Conservation (phyloP, 352 stramenopile species). For the Phytophthora rubi region DNA sequence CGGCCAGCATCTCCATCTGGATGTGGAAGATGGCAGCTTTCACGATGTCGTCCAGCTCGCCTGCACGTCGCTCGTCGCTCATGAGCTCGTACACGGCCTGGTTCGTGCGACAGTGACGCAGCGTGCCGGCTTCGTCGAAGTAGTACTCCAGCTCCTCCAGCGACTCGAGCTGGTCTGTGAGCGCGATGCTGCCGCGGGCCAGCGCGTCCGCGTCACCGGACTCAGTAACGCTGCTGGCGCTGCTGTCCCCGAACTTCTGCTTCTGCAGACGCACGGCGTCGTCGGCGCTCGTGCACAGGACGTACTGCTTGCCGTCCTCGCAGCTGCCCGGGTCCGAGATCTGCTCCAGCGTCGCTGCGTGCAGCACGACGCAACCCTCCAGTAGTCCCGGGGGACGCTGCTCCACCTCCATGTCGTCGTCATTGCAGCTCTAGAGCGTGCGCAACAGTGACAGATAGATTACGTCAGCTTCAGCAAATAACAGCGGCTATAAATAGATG, state of each 20-base stretch:
- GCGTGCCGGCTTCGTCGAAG: slow-evolving; percentile 70
- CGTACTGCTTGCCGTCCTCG: slow-evolving; percentile 81
- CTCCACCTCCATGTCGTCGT: slow-evolving; percentile 74
- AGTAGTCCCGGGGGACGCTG: slow-evolving; percentile 63
- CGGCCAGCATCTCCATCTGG: slow-evolving; percentile 85
- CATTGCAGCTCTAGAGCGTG: slow-evolving; percentile 63
- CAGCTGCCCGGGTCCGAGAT: slow-evolving; percentile 46
- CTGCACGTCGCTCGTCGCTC: slow-evolving; percentile 68
- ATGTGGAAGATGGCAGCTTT: slow-evolving; percentile 87
- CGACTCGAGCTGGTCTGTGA: slow-evolving; percentile 74
- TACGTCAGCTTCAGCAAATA: slow-evolving; percentile 8
- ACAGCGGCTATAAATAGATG: not conserved
- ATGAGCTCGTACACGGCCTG: slow-evolving; percentile 81
- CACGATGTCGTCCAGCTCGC: slow-evolving; percentile 81
- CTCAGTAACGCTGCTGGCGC: slow-evolving; percentile 27
- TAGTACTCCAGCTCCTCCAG: slow-evolving; percentile 84
- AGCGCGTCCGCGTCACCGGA: slow-evolving; percentile 13
- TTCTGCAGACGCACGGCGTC: slow-evolving; percentile 60
- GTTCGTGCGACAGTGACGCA: slow-evolving; percentile 76
- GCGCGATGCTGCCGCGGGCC: slow-evolving; percentile 46
- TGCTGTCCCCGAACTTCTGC: slow-evolving; percentile 46
- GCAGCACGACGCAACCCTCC: slow-evolving; percentile 61
- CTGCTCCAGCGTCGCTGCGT: slow-evolving; percentile 54
- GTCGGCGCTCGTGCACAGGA: slow-evolving; percentile 50
- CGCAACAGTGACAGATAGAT: slow-evolving; percentile 1